Conservation (phyloP, 495 filamentous ascomycete species). For the Oleoguttula mirabilis region DNA sequence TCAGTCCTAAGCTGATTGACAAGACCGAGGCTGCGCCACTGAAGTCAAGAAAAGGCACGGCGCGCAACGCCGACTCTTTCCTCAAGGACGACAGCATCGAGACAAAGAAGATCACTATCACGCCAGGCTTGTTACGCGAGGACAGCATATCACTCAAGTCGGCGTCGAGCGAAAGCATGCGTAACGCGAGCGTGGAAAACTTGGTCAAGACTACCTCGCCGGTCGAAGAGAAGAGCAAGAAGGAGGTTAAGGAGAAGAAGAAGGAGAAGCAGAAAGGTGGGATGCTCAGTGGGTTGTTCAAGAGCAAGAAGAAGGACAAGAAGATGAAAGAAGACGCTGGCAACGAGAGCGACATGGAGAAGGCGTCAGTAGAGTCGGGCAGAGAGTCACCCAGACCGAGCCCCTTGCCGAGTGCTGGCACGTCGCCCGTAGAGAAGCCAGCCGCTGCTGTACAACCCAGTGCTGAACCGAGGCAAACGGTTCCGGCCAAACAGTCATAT, state of each 20-base stretch:
- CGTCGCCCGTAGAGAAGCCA: conserved; percentile 41
- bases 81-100: conserved; percentile 93
- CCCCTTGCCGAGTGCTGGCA: conserved; percentile 3
- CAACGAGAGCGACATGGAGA: conserved; percentile 37
- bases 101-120: conserved; percentile 94
- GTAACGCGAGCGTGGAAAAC: conserved; percentile 37
- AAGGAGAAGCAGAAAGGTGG: conserved; percentile 67
- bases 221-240: conserved; percentile 38
- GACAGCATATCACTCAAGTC: conserved; percentile 37
- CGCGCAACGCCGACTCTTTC: conserved; percentile 86
- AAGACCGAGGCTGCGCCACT: conserved; percentile 26
- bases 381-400: conserved; percentile 24
- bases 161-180: conserved; percentile 15
- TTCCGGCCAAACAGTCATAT: neutral
- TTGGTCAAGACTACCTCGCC: conserved; percentile 42
- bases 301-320: conserved; percentile 86
- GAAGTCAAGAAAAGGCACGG: conserved; percentile 68
- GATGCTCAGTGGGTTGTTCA: conserved; percentile 90
- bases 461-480: neutral
- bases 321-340: conserved; percentile 60
- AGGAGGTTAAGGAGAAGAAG: conserved; percentile 77
- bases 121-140: conserved; percentile 85
- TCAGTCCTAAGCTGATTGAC: conserved; percentile 15
- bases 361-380: conserved; percentile 32
- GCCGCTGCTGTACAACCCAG: neutral